A percentile compares a stretch with the other conserved stretches of the same genome.
Evolutionary conservation across 2,329 filamentous ascomycete genomes (phyloP).

Genomic region (Colletotrichum viniferum): DNA sequence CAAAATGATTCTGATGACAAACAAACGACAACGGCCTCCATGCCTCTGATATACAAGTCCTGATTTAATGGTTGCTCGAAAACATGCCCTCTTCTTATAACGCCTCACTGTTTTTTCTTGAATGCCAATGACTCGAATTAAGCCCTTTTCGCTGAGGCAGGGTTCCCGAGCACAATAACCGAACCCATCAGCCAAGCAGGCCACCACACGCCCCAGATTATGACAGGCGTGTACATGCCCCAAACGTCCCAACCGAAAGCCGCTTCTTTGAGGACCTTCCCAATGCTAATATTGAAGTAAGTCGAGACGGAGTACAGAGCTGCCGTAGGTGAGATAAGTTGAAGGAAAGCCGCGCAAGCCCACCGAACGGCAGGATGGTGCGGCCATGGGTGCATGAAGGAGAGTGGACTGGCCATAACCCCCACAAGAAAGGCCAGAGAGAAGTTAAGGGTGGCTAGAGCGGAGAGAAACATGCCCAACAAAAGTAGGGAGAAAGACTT

Average conservation of each 20-base stretch:
- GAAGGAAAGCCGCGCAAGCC: constrained; percentile 56
- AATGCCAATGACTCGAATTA: neutral
- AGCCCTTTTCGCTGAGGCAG: neutral
- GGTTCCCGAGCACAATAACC: constrained; percentile 54
- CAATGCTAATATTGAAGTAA: constrained; percentile 46
- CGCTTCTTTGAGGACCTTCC: constrained; percentile 69
- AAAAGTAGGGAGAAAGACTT: constrained; percentile 93
- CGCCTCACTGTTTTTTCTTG: neutral
- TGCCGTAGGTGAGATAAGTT: constrained; percentile 65
- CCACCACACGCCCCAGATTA: constrained; percentile 97
- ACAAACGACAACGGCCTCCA: neutral
- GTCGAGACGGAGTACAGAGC: constrained; percentile 54
- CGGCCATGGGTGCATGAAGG: constrained; percentile 67
- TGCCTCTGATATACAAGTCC: neutral
- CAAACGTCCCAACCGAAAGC: constrained; percentile 89
- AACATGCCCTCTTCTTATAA: neutral
- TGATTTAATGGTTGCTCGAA: neutral
- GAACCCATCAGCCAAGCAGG: constrained; percentile 81
- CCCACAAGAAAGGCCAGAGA: constrained; percentile 86
- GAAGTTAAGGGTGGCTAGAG: constrained; percentile 95
- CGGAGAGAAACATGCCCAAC: constrained; percentile 88
- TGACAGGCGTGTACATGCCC: constrained; percentile 86
- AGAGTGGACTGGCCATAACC: constrained; percentile 76
- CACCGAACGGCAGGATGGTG: constrained; percentile 41
- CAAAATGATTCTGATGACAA: constrained; percentile 18